A percentile compares a stretch with the other conserved stretches of the same genome.
These are phyloP conservation scores for Cytospora schulzeri DNA, from an alignment of 2,329 filamentous ascomycete species.

Conservation along the genomic window DNA sequence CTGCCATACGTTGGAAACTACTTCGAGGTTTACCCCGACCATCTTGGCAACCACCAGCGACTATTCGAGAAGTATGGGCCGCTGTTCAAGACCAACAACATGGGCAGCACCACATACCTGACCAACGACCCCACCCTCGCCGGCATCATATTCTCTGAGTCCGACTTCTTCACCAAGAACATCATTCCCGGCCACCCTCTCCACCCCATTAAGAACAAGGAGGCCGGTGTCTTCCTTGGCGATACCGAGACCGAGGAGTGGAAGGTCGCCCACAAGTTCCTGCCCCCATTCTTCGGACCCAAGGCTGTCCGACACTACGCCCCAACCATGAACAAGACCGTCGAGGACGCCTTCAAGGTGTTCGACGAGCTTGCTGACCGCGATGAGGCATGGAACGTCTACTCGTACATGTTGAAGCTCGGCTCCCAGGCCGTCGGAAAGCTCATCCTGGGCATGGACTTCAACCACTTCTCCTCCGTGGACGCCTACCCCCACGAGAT, in stretches of 20 bases:
- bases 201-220: constrained; percentile 43
- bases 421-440: constrained; percentile 49
- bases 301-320: constrained; percentile 64
- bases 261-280: constrained; percentile 60
- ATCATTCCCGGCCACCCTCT: constrained; percentile 54
- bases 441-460: constrained; percentile 48
- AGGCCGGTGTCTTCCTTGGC: constrained; percentile 48
- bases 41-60: constrained; percentile 58
- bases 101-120: constrained; percentile 52
- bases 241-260: constrained; percentile 56
- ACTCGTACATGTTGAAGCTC: constrained; percentile 53
- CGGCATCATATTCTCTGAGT: constrained; percentile 49
- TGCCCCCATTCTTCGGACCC: constrained; percentile 59
- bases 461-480: constrained; percentile 45
- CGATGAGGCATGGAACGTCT: constrained; percentile 51
- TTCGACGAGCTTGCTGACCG: constrained; percentile 54
- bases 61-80: constrained; percentile 56
- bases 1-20: constrained; percentile 55
- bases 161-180: constrained; percentile 55
- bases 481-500: constrained; percentile 55
- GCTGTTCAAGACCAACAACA: constrained; percentile 53
- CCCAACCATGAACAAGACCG: constrained; percentile 58
- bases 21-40: constrained; percentile 59
- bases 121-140: constrained; percentile 54
- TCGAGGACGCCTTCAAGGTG: constrained; percentile 52